Conservation (phyloP, 1,139 yeast genomes). For the Geotrichum klebahnii region DNA sequence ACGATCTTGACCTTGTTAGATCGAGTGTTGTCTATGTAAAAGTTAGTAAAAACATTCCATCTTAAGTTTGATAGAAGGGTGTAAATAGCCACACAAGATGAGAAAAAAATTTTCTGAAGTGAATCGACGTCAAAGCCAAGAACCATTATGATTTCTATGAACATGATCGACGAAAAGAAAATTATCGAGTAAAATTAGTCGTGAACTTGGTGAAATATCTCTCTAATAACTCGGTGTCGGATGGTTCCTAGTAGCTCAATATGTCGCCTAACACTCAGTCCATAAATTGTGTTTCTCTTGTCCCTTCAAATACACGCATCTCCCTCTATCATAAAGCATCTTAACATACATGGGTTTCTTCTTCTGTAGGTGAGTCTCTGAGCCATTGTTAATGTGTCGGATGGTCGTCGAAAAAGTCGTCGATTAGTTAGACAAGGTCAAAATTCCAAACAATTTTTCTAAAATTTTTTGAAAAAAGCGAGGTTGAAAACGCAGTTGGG, state of each 20-base stretch:
- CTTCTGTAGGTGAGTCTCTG: constrained; percentile 80
- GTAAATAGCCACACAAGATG: too few relatives aligned
- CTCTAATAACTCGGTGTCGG: too few relatives aligned
- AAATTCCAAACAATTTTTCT: background rate
- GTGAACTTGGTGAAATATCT: too few relatives aligned
- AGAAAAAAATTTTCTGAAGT: too few relatives aligned
- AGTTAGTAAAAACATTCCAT: background rate
- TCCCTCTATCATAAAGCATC: background rate
- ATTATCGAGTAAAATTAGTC: too few relatives aligned
- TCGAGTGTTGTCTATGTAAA: constrained; percentile 73
- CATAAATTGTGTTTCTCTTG: background rate
- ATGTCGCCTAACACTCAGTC: background rate
- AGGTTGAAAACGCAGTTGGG: too few relatives aligned
- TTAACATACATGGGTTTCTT: constrained; percentile 69
- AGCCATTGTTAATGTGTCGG: constrained; percentile 49
- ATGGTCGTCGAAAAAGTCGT: constrained; percentile 15
- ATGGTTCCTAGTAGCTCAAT: background rate
- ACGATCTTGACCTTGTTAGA: constrained; percentile 98
- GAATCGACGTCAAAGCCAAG: too few relatives aligned
- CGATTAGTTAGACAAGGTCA: constrained; percentile 3
- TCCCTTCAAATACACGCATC: background rate
- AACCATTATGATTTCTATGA: too few relatives aligned
- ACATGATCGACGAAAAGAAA: too few relatives aligned
- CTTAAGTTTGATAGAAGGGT: too few relatives aligned
- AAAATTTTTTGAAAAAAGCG: too few relatives aligned